Conservation (phyloP, 2,329 filamentous ascomycete genomes). For the Westerdykella aurantiaca region DNA sequence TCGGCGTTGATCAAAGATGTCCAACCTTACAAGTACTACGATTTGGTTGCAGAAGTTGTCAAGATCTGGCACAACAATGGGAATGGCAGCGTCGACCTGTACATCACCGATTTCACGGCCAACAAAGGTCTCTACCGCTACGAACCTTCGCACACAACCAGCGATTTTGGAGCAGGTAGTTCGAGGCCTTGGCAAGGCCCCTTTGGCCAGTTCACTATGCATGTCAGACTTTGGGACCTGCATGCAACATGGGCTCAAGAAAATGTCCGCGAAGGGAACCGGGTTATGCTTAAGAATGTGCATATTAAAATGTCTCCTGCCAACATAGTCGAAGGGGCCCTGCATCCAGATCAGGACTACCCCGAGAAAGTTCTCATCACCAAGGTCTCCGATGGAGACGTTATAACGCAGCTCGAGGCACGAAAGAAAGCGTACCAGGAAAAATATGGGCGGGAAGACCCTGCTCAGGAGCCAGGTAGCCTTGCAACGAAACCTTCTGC, state of each 20-base stretch:
- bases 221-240: conserved; percentile 64
- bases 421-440: background rate
- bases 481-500: no score
- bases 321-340: conserved; percentile 61
- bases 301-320: conserved; percentile 55
- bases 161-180: conserved; percentile 5
- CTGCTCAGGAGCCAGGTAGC: no score
- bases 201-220: conserved; percentile 64
- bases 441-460: no score
- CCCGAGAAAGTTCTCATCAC: conserved; percentile 55
- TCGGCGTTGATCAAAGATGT: conserved; percentile 60
- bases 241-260: conserved; percentile 54
- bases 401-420: background rate
- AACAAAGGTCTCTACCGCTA: conserved; percentile 61
- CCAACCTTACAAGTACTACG: conserved; percentile 51
- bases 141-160: conserved; percentile 29
- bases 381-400: conserved; percentile 34
- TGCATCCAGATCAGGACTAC: conserved; percentile 56
- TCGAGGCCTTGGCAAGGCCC: conserved; percentile 63
- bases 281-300: conserved; percentile 66
- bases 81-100: conserved; percentile 53
- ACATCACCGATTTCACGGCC: conserved; percentile 77
- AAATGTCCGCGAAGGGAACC: conserved; percentile 53
- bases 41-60: conserved; percentile 68
- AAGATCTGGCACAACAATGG: conserved; percentile 40